A percentile compares a stretch with the other conserved stretches of the same genome.
Conservation (phyloP, 2,329 filamentous ascomycete species). For the Cladosporium velox region DNA sequence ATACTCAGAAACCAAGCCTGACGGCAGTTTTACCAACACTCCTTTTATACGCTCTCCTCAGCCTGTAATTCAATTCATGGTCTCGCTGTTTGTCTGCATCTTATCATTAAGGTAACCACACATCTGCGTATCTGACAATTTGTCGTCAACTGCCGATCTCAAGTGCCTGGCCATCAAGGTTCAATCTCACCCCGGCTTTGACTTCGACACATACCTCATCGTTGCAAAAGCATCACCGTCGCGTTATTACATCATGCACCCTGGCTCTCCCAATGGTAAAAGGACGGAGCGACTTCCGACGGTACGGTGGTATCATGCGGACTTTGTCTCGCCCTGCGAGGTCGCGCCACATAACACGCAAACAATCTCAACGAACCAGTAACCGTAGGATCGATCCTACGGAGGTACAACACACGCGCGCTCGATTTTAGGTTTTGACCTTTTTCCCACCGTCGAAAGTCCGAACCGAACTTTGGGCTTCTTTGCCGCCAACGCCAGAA, state of each 20-base stretch:
- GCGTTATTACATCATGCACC: background rate
- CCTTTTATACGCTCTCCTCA: background rate
- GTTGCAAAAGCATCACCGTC: background rate
- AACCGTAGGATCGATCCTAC: background rate
- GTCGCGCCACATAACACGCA: background rate
- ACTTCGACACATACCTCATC: background rate
- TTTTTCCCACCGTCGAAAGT: background rate
- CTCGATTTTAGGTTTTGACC: background rate
- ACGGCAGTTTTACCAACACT: background rate
- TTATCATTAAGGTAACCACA: background rate
- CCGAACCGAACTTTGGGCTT: background rate
- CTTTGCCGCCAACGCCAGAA: background rate
- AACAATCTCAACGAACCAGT: too few relatives aligned
- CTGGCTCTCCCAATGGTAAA: background rate
- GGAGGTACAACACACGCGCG: too few relatives aligned
- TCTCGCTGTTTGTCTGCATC: background rate
- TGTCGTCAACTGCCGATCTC: background rate
- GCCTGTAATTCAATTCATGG: background rate
- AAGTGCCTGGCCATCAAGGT: background rate
- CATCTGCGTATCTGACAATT: background rate
- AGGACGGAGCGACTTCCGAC: background rate
- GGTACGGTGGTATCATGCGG: background rate
- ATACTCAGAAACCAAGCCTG: background rate
- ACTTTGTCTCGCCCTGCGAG: background rate
- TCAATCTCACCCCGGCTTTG: background rate